phyloP scores from a whole-genome alignment of 257 asterid species.

The Handroanthus guayacan region DNA sequence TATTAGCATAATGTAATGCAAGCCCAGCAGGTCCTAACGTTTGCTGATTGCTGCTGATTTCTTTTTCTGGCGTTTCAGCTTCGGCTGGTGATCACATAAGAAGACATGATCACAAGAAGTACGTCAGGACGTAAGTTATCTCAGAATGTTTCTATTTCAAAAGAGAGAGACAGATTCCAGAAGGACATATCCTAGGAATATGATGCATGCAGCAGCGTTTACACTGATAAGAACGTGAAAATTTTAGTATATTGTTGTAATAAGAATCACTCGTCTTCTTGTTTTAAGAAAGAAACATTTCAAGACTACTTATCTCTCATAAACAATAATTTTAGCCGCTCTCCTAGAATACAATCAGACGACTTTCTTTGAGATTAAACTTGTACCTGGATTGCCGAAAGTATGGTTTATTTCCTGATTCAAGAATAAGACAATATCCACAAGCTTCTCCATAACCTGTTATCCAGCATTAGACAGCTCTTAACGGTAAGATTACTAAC shows the following conservation, averaged over 20 bases:
- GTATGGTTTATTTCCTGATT: conserved; percentile 69
- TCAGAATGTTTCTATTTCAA: neutral
- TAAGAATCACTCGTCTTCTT: neutral
- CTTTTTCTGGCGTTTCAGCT: conserved; percentile 46
- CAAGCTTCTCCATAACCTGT: conserved; percentile 83
- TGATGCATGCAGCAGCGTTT: neutral
- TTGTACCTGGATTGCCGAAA: conserved; percentile 68
- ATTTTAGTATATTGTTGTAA: neutral
- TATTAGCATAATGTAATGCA: conserved; percentile 81
- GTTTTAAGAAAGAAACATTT: neutral
- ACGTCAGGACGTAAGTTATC: neutral
- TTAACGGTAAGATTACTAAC: conserved; percentile 5
- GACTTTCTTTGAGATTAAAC: conserved; percentile 25
- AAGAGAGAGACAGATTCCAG: neutral
- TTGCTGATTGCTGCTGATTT: conserved; percentile 39
- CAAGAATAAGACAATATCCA: conserved; percentile 72
- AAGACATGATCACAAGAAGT: conserved; percentile 6
- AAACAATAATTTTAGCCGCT: neutral
- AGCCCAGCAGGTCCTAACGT: conserved; percentile 83
- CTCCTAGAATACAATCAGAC: neutral
- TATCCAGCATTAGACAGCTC: conserved; percentile 34
- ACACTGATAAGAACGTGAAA: conserved; percentile 2
- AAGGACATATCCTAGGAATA: neutral
- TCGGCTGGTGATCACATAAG: conserved; percentile 40
- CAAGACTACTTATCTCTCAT: neutral